phyloP scores from a whole-genome alignment of 169 alveolate species.

The Eimeria falciformis region DNA sequence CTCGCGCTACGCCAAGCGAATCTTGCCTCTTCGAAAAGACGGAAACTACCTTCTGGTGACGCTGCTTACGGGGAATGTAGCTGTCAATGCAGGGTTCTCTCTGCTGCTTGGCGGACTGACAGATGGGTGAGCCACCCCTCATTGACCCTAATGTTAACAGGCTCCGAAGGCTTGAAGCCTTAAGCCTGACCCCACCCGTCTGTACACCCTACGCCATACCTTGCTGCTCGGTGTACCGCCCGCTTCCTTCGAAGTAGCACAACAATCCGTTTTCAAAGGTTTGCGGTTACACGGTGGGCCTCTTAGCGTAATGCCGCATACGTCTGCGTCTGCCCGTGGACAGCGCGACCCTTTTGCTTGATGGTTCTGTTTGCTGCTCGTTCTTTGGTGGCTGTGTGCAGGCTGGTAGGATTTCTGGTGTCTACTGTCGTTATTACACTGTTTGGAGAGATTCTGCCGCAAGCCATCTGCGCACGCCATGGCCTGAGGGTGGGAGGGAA shows the following conservation, averaged over 20 bases:
- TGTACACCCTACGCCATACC: too few relatives aligned
- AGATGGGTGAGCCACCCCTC: conserved; percentile 73
- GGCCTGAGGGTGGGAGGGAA: conserved; percentile 86
- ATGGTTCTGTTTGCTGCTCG: not conserved
- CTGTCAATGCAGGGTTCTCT: conserved; percentile 87
- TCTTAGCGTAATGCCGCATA: too few relatives aligned
- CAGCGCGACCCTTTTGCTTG: too few relatives aligned
- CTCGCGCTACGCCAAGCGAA: conserved; percentile 83
- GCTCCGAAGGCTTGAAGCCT: too few relatives aligned
- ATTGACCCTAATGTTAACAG: too few relatives aligned
- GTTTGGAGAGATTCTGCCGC: conserved; percentile 89
- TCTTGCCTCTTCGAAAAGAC: conserved; percentile 84
- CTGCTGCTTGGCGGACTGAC: conserved; percentile 86
- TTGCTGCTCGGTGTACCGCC: too few relatives aligned
- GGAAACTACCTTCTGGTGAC: conserved; percentile 87
- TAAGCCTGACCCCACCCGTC: too few relatives aligned
- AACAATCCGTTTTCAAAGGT: too few relatives aligned
- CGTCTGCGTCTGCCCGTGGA: too few relatives aligned
- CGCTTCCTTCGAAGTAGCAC: too few relatives aligned
- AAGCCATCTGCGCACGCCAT: conserved; percentile 87
- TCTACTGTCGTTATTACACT: conserved; percentile 85
- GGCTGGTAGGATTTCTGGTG: conserved; percentile 82
- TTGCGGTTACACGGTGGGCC: too few relatives aligned
- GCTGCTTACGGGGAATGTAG: conserved; percentile 86
- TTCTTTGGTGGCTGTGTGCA: not conserved